Evolutionary conservation across 805 yeast species (phyloP).

Genomic region (Ogataea parapolymorpha): DNA sequence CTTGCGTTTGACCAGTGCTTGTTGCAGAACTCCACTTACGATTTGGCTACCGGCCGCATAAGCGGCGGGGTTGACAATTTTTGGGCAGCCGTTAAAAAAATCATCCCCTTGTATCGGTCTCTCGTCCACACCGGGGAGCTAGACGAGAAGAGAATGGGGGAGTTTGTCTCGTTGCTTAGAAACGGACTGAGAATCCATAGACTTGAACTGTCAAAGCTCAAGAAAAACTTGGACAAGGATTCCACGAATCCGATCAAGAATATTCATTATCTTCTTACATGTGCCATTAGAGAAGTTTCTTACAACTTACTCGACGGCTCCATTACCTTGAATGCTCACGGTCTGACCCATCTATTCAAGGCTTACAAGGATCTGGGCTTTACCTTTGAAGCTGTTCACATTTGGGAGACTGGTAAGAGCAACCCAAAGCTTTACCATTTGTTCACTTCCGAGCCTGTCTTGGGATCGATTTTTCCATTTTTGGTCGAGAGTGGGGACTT

Average conservation of each 20-base stretch:
- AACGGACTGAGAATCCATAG: slow-evolving; percentile 56
- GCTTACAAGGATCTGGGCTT: slow-evolving; percentile 59
- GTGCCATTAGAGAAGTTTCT: slow-evolving; percentile 50
- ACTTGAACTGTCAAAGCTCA: slow-evolving; percentile 49
- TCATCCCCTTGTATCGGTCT: slow-evolving; percentile 49
- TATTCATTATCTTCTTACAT: slow-evolving; percentile 47
- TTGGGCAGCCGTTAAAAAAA: slow-evolving; percentile 50
- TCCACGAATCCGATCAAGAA: slow-evolving; percentile 52
- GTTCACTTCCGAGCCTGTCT: slow-evolving; percentile 61
- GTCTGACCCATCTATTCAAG: slow-evolving; percentile 55
- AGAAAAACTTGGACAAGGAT: slow-evolving; percentile 59
- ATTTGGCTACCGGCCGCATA: slow-evolving; percentile 38
- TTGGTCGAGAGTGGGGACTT: slow-evolving; percentile 59
- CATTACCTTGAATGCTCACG: slow-evolving; percentile 46
- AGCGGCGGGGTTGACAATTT: slow-evolving; percentile 41
- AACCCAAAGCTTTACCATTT: slow-evolving; percentile 38
- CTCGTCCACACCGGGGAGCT: slow-evolving; percentile 46
- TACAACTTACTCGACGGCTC: slow-evolving; percentile 45
- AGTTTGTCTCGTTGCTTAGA: slow-evolving; percentile 49
- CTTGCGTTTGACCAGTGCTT: slow-evolving; percentile 50
- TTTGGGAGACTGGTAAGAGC: slow-evolving; percentile 66
- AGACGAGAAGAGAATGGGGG: slow-evolving; percentile 43
- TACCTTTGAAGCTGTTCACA: slow-evolving; percentile 58
- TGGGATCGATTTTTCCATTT: slow-evolving; percentile 66
- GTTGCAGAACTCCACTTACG: slow-evolving; percentile 34